Percentiles rank a stretch among this genome's conserved stretches.
phyloP scores from a whole-genome alignment of 148 eudicot genomes.

The Rhododendron molle region DNA sequence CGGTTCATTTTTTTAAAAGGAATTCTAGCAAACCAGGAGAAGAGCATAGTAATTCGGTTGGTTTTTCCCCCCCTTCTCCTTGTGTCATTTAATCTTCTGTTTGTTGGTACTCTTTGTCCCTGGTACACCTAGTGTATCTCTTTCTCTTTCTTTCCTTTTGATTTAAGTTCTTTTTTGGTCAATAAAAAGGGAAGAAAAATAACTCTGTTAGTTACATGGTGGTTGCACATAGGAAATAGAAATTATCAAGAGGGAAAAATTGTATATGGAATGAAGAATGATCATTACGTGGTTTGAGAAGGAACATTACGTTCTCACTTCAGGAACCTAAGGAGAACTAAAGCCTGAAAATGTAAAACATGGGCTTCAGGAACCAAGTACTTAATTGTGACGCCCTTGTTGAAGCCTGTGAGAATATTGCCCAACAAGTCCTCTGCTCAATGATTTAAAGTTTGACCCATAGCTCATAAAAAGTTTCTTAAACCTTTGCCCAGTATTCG shows the following conservation, averaged over 20 bases:
- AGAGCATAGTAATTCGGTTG: neutral
- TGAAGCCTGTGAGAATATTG: neutral
- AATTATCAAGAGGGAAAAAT: neutral
- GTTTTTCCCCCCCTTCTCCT: neutral
- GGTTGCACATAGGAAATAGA: neutral
- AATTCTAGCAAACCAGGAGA: neutral
- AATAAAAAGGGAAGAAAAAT: neutral
- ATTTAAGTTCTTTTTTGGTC: neutral
- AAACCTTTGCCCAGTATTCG: neutral
- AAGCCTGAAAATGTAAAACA: neutral
- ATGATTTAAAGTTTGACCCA: neutral
- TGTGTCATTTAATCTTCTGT: neutral
- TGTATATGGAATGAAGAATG: neutral
- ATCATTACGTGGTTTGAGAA: neutral
- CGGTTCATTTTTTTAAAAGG: neutral
- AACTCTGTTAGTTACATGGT: neutral
- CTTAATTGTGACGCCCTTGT: neutral
- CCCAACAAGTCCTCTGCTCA: neutral
- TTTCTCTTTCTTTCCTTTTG: neutral
- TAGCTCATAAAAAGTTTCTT: neutral
- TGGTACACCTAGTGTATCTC: neutral
- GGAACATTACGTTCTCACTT: neutral
- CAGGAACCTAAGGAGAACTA: neutral
- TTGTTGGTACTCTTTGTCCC: neutral
- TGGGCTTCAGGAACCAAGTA: neutral